Conservation (phyloP, 2,329 filamentous ascomycete genomes). For the Cercospora berteroae region DNA sequence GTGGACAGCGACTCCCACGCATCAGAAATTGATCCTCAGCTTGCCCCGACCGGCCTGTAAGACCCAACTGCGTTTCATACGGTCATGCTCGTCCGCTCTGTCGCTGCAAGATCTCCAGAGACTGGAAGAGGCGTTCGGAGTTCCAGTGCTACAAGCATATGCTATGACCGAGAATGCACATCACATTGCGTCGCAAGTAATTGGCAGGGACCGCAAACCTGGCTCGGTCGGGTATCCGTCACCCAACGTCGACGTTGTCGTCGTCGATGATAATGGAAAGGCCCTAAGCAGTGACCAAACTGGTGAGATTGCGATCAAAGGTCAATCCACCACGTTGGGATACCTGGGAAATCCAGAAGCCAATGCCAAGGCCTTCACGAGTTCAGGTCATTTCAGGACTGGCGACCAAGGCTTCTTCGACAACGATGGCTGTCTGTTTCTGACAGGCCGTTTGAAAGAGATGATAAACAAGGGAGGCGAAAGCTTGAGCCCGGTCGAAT, state of each 20-base stretch:
- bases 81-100: no score
- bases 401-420: slow-evolving; percentile 81
- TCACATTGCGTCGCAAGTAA: neutral
- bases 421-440: slow-evolving; percentile 74
- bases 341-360: slow-evolving; percentile 72
- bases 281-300: neutral
- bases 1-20: no score
- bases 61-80: no score
- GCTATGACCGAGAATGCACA: no score
- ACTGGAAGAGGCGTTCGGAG: no score
- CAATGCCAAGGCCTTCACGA: slow-evolving; percentile 70
- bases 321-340: neutral
- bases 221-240: neutral
- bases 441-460: slow-evolving; percentile 89
- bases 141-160: no score
- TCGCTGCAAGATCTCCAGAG: no score
- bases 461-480: slow-evolving; percentile 87
- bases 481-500: slow-evolving; percentile 57
- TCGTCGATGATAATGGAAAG: neutral
- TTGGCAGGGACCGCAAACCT: neutral
- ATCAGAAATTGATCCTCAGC: no score
- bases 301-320: neutral
- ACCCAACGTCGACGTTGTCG: neutral
- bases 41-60: no score
- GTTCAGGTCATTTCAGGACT: slow-evolving; percentile 76